Evolutionary conservation across 1,284 basidiomycete genomes (phyloP), one percentile per base, ranked within the genome.

Genomic region (Ganoderma meredithae): DNA sequence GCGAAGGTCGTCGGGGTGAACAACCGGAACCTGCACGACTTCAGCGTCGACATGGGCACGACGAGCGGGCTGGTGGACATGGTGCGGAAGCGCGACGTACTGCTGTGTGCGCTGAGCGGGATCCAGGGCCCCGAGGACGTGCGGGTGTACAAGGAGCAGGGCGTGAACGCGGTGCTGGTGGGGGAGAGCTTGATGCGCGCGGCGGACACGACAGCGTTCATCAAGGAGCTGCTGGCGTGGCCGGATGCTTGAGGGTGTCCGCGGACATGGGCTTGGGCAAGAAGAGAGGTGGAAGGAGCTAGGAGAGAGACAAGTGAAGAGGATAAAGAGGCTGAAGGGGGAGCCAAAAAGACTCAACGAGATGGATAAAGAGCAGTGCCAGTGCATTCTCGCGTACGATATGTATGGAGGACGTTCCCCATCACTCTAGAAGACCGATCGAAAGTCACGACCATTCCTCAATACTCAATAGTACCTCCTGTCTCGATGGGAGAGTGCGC

Each of bases 1-100:
- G 90, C 97, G 43, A 95, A 95, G 76, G 93, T 99, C 63, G 94
- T 99, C 71, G 97, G 97, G 13, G 96, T 99, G 69, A 99, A 99
- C 82, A 99, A 99, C 81, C 89, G 97, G 59, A 99, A 99, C 79
- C 81, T 99, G 69, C 97, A 99, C 82, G 90, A 96, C 78, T 99
- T 99, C 81, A 85, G 95, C 66, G 97, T 99, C 44, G 97, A 99
- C 80, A 98, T 99, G 97, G 87, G 84, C 61, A 99, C 96, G 10
- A 99, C 97, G 5, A 92, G 89, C 69, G 85, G 95, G 36, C 85
- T 99, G 41, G 95, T 90, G 43, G 95, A 96, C 62, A 95, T 96
- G 84, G 90, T 95, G 36, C 85, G 84, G 71, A 90, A 84, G 63
- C 83, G 85, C 69, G 92, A 95, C 67, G 89, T 97, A 63, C 84